Evolutionary conservation across 371 early-diverging fungal species (phyloP).

Genomic region (Actinomucor elegans): DNA sequence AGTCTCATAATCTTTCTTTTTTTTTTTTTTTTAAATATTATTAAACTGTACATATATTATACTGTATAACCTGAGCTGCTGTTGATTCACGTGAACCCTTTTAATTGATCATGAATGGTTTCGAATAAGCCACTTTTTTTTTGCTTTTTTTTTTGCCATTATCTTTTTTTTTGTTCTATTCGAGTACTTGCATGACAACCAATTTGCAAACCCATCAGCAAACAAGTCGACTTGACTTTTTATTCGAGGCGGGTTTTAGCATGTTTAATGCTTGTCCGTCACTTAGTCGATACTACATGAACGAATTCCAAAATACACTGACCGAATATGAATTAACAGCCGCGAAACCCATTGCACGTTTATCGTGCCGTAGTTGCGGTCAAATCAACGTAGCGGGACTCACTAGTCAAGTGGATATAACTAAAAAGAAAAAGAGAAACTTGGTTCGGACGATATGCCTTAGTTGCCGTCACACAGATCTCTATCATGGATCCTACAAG

Average conservation of each 20-base stretch:
- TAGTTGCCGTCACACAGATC: conserved; percentile 17
- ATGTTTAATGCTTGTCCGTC: conserved; percentile 26
- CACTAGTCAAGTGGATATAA: conserved; percentile 16
- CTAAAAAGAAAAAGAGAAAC: conserved; percentile 8
- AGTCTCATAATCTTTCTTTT: conserved; percentile 1
- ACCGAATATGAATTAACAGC: conserved; percentile 26
- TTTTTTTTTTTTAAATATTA: background rate
- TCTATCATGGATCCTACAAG: conserved; percentile 25
- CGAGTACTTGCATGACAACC: background rate
- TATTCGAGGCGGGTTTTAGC: conserved; percentile 33
- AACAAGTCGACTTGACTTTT: conserved; percentile 27
- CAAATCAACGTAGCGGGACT: conserved; percentile 36
- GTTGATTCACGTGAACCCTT: background rate
- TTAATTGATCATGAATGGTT: too few species aligned
- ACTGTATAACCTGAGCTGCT: background rate
- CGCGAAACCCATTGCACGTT: conserved; percentile 21
- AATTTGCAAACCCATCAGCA: conserved; percentile 22
- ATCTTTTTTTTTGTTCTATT: too few species aligned
- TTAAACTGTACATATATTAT: too few species aligned
- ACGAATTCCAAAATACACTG: conserved; percentile 35
- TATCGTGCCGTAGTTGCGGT: conserved; percentile 37
- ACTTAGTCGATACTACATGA: conserved; percentile 45
- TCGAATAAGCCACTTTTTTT: conserved; percentile 5
- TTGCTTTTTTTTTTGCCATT: background rate
- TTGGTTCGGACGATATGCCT: conserved; percentile 22